phyloP scores from a whole-genome alignment of 148 eudicot genomes.

The Cornus florida region DNA sequence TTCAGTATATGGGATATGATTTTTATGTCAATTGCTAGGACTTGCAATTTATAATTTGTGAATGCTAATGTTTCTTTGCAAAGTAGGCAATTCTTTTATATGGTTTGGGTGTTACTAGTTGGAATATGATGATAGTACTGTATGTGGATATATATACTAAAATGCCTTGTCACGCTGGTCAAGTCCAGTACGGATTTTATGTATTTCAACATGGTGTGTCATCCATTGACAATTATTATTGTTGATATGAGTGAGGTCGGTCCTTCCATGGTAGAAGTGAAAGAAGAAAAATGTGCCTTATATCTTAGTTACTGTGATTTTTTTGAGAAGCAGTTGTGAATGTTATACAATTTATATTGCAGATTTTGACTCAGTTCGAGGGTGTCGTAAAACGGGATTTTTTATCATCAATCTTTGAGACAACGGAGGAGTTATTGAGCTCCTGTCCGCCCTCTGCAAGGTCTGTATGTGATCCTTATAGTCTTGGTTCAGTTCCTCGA shows the following conservation, averaged over 20 bases:
- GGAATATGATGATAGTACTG: too few relatives aligned
- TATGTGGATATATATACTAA: too few relatives aligned
- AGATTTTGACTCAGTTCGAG: constrained; percentile 51
- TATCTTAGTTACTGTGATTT: background rate
- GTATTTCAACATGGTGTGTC: too few relatives aligned
- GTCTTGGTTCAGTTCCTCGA: constrained; percentile 26
- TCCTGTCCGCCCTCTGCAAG: constrained; percentile 24
- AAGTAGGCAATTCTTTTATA: too few relatives aligned
- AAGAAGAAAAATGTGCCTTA: too few relatives aligned
- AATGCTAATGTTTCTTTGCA: background rate
- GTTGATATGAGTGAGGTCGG: too few relatives aligned
- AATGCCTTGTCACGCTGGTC: too few relatives aligned
- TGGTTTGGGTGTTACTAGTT: too few relatives aligned
- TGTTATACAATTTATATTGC: constrained; percentile 13
- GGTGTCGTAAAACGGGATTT: constrained; percentile 34
- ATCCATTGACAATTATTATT: too few relatives aligned
- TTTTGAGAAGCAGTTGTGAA: background rate
- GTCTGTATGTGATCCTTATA: constrained; percentile 7
- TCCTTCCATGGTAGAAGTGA: too few relatives aligned
- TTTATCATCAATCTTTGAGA: constrained; percentile 37
- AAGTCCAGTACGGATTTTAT: too few relatives aligned
- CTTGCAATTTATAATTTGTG: background rate
- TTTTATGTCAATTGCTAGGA: background rate
- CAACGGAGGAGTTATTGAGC: constrained; percentile 44
- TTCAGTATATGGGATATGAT: background rate